Evolutionary conservation across 2,329 filamentous ascomycete genomes (phyloP).

Genomic region (Verticillium isaacii): DNA sequence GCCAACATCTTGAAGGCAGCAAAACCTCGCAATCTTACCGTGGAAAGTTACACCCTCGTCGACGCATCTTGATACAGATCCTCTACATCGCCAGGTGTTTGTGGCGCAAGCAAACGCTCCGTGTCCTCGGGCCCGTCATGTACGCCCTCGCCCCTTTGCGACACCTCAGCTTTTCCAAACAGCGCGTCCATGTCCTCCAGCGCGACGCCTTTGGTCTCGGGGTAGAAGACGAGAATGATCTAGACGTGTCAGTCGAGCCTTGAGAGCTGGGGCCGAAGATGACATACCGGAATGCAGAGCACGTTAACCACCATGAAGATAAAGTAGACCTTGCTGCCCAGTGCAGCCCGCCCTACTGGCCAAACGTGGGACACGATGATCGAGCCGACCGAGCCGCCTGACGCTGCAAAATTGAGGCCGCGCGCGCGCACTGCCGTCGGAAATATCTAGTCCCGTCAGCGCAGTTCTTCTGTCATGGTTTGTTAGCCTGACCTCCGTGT

Average conservation of each 20-base stretch:
- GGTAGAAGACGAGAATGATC: constrained; percentile 36
- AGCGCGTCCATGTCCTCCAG: constrained; percentile 40
- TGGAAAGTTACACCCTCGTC: neutral
- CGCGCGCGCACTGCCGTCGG: constrained; percentile 51
- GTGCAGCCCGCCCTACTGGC: constrained; percentile 45
- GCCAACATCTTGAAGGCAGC: neutral
- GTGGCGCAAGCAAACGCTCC: neutral
- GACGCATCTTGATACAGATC: neutral
- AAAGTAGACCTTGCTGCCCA: constrained; percentile 51
- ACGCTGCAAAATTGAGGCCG: constrained; percentile 51
- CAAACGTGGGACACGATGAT: constrained; percentile 50
- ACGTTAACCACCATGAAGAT: constrained; percentile 52
- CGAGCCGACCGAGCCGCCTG: constrained; percentile 49
- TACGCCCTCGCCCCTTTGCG: neutral
- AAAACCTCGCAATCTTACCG: neutral
- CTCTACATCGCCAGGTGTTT: neutral
- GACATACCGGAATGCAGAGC: constrained; percentile 36
- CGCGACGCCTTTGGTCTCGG: constrained; percentile 36
- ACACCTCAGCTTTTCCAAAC: constrained; percentile 21
- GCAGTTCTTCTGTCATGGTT: neutral
- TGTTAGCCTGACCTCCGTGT: constrained; percentile 40
- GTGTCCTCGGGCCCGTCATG: constrained; percentile 1
- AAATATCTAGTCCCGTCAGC: constrained; percentile 39
- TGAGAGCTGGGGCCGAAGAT: neutral
- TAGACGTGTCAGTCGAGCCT: constrained; percentile 7